phyloP scores from a whole-genome alignment of 1,139 yeast genomes.

The Lodderomyces oxycetoniae region DNA sequence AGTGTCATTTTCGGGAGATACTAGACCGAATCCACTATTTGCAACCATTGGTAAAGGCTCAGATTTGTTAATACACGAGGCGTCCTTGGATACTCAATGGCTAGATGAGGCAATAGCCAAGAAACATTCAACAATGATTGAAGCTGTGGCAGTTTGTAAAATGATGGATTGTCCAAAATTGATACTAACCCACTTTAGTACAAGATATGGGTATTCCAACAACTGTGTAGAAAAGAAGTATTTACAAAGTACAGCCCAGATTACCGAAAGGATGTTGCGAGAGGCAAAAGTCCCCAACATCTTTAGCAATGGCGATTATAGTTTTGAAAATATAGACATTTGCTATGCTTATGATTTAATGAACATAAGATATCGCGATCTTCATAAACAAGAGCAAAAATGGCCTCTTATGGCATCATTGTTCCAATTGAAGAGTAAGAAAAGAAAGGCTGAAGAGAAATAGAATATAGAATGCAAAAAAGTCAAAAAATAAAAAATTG shows the following conservation, averaged over 20 bases:
- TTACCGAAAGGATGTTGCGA: not conserved
- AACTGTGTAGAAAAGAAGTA: conserved; percentile 26
- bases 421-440: conserved; percentile 8
- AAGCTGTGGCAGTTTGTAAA: conserved; percentile 69
- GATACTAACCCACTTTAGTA: conserved; percentile 86
- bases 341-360: conserved; percentile 43
- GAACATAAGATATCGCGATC: conserved; percentile 24
- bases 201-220: conserved; percentile 74
- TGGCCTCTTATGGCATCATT: conserved; percentile 10
- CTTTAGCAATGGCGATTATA: conserved; percentile 1
- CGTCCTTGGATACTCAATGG: conserved; percentile 79
- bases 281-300: conserved; percentile 4
- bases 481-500: conserved; percentile 28
- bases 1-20: conserved; percentile 90
- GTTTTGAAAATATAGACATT: conserved; percentile 27
- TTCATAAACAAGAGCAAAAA: conserved; percentile 11
- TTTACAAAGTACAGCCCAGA: conserved; percentile 10
- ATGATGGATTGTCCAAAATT: conserved; percentile 70
- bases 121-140: conserved; percentile 86
- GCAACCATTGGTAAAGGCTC: conserved; percentile 65
- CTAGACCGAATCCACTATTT: conserved; percentile 67
- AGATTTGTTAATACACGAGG: conserved; percentile 85
- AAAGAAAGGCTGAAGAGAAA: conserved; percentile 11
- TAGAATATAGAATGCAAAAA: conserved; percentile 29
- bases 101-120: conserved; percentile 78